A percentile compares a stretch with the other conserved stretches of the same genome.
Conservation (phyloP, 257 asterid species). For the Salvia splendens region DNA sequence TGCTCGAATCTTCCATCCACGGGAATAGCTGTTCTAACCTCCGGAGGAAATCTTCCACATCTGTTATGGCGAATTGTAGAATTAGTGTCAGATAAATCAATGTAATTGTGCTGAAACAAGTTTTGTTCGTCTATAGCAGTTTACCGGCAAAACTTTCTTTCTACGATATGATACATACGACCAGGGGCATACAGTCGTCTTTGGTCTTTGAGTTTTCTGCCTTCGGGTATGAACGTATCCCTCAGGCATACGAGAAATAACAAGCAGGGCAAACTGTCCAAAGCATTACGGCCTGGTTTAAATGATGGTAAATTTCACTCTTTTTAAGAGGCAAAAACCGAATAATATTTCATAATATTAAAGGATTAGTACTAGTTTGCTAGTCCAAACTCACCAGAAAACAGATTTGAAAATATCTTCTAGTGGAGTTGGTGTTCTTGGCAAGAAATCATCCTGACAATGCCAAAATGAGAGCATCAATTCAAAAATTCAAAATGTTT, state of each 20-base stretch:
- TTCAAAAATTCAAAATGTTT: conserved; percentile 21
- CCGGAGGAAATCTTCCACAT: conserved; percentile 97
- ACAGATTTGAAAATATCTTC: conserved; percentile 88
- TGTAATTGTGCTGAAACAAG: not conserved
- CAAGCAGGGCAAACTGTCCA: conserved; percentile 93
- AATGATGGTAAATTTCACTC: conserved; percentile 39
- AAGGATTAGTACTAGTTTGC: conserved; percentile 25
- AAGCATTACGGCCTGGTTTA: conserved; percentile 61
- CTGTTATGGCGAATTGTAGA: conserved; percentile 39
- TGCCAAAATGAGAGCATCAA: conserved; percentile 24
- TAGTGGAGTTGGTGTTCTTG: conserved; percentile 92
- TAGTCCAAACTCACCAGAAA: conserved; percentile 70
- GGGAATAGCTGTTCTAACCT: conserved; percentile 92
- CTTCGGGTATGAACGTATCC: conserved; percentile 94
- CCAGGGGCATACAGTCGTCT: conserved; percentile 95
- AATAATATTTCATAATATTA: not conserved
- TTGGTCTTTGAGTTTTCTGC: conserved; percentile 90
- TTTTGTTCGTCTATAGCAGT: conserved; percentile 4
- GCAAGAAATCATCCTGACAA: conserved; percentile 91
- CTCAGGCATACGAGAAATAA: conserved; percentile 83
- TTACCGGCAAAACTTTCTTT: conserved; percentile 92
- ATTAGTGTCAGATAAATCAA: conserved; percentile 19
- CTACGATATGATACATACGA: conserved; percentile 91
- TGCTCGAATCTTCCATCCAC: conserved; percentile 98
- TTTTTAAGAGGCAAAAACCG: conserved; percentile 29